These are phyloP conservation scores for Penicillium longicatenatum DNA, from an alignment of 495 filamentous ascomycete genomes.

Conservation along the genomic window DNA sequence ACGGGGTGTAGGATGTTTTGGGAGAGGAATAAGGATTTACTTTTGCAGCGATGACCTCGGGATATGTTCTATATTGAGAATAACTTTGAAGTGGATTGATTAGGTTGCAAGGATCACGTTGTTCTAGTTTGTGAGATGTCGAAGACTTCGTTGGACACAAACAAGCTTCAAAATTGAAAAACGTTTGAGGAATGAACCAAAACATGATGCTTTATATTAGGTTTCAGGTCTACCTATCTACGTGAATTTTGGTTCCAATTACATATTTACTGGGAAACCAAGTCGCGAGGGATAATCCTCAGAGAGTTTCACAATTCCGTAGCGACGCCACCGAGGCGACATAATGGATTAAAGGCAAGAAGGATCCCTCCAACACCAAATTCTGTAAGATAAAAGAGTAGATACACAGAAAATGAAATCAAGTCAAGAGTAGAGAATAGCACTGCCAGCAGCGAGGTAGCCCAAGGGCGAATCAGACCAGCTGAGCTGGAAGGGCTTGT, in stretches of 20 bases:
- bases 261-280: background rate
- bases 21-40: slow-evolving; percentile 66
- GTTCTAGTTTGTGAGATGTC: too few relatives aligned
- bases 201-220: too few relatives aligned
- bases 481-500: slow-evolving; percentile 15
- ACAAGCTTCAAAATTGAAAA: too few relatives aligned
- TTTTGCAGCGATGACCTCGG: slow-evolving; percentile 61
- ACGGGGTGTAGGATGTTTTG: slow-evolving; percentile 81
- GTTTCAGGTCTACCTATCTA: too few relatives aligned
- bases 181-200: too few relatives aligned
- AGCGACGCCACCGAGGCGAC: background rate
- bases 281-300: background rate
- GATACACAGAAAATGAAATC: slow-evolving; percentile 17
- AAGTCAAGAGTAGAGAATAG: slow-evolving; percentile 13
- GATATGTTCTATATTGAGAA: background rate
- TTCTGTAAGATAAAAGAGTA: slow-evolving; percentile 19
- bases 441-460: slow-evolving; percentile 8
- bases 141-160: too few relatives aligned
- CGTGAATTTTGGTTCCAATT: too few relatives aligned
- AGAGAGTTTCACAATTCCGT: background rate
- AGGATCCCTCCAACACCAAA: slow-evolving; percentile 13
- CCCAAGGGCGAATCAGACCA: slow-evolving; percentile 14
- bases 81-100: background rate
- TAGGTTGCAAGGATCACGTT: background rate
- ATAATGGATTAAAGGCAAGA: slow-evolving; percentile 4